phyloP scores from a whole-genome alignment of 2,329 filamentous ascomycete species.

The Anthostomella pinea region DNA sequence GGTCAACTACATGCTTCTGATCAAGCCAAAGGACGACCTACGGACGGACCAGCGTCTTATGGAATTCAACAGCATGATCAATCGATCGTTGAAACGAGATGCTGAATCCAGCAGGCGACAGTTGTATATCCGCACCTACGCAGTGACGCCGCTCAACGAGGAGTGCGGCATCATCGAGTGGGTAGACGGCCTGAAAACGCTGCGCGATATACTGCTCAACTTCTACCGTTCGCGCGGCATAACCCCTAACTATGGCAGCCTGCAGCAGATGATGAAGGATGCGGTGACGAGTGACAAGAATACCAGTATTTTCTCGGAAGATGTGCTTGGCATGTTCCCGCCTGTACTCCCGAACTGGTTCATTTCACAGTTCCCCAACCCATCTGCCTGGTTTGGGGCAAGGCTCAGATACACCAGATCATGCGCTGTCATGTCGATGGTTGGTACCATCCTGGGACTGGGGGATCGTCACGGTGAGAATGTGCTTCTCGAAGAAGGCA shows the following conservation, averaged over 20 bases:
- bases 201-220: constrained; percentile 83
- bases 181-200: constrained; percentile 92
- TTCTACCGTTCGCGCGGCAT: constrained; percentile 76
- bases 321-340: constrained; percentile 65
- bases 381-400: constrained; percentile 86
- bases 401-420: constrained; percentile 88
- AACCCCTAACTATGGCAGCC: constrained; percentile 63
- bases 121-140: constrained; percentile 95
- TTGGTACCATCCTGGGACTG: constrained; percentile 88
- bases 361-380: constrained; percentile 88
- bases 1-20: constrained; percentile 81
- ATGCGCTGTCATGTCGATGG: constrained; percentile 99
- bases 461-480: constrained; percentile 98
- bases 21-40: constrained; percentile 97
- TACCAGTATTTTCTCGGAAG: constrained; percentile 67
- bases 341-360: constrained; percentile 93
- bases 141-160: constrained; percentile 93
- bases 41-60: constrained; percentile 97
- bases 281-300: constrained; percentile 57
- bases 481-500: constrained; percentile 89
- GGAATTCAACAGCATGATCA: constrained; percentile 99
- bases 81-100: constrained; percentile 86
- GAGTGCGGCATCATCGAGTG: constrained; percentile 98
- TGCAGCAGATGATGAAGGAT: constrained; percentile 63
- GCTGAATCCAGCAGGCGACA: constrained; percentile 86